Percentiles rank a stretch among this genome's conserved stretches.
phyloP scores from a whole-genome alignment of 2,329 filamentous ascomycete species.

The Botrytis sinoallii region DNA sequence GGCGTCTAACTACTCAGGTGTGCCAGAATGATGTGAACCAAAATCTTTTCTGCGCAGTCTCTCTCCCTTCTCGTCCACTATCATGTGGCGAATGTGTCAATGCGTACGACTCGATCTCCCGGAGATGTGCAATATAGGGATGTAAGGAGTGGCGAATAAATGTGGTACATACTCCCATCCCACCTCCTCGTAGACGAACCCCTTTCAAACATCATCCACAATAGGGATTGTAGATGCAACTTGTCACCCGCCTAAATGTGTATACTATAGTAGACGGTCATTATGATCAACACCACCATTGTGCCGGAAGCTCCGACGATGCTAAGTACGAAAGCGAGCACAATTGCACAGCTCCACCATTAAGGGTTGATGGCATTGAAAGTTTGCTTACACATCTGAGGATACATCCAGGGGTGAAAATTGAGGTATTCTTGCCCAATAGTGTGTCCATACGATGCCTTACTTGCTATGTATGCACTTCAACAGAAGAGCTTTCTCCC shows the following conservation, averaged over 20 bases:
- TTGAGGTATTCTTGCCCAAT: background rate
- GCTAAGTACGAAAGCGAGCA: background rate
- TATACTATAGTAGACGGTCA: background rate
- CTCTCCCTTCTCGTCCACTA: background rate
- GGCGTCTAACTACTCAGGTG: background rate
- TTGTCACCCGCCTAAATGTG: no score
- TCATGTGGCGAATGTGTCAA: background rate
- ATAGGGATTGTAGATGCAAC: background rate
- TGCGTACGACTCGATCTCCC: background rate
- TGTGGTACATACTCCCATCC: background rate
- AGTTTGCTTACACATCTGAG: background rate
- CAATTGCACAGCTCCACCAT: background rate
- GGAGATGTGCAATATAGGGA: background rate
- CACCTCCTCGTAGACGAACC: background rate
- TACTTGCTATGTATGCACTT: background rate
- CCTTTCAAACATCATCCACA: background rate
- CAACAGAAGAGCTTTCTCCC: background rate
- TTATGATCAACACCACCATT: background rate
- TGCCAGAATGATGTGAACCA: background rate
- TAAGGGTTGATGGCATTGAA: background rate
- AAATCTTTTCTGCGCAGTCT: background rate
- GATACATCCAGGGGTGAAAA: background rate
- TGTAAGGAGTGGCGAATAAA: background rate
- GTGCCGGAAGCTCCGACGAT: background rate
- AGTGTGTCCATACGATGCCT: background rate